phyloP scores from a whole-genome alignment of 1,139 yeast species.

The Protomyces inouyei region DNA sequence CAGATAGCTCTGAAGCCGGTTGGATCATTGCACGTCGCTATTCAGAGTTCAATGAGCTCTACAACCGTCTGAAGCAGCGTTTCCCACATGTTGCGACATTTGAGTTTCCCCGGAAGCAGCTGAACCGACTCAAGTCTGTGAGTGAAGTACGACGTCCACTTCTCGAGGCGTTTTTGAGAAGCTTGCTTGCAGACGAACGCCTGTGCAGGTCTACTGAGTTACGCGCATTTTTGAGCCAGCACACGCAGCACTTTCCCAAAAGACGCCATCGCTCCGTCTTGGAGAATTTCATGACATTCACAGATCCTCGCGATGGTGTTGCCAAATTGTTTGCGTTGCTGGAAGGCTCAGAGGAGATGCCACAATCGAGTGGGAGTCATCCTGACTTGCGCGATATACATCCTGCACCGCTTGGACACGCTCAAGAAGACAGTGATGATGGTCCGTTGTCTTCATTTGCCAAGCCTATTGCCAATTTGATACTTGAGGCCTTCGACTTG shows the following conservation, averaged over 20 bases:
- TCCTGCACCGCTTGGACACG: neutral
- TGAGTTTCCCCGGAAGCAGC: slow-evolving; percentile 57
- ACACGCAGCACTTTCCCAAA: slow-evolving; percentile 50
- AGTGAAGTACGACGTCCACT: slow-evolving; percentile 59
- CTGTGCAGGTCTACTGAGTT: slow-evolving; percentile 72
- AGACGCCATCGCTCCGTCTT: slow-evolving; percentile 60
- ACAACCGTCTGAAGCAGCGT: slow-evolving; percentile 55
- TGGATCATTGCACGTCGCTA: slow-evolving; percentile 89
- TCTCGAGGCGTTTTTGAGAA: slow-evolving; percentile 59
- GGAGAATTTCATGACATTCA: slow-evolving; percentile 44
- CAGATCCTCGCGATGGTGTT: slow-evolving; percentile 51
- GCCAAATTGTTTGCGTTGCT: slow-evolving; percentile 53
- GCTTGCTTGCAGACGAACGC: slow-evolving; percentile 55
- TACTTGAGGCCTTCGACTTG: slow-evolving; percentile 65
- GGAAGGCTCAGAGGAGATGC: slow-evolving; percentile 33
- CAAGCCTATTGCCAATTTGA: slow-evolving; percentile 74
- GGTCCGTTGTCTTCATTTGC: slow-evolving; percentile 50
- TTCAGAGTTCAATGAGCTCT: slow-evolving; percentile 71
- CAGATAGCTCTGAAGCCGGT: slow-evolving; percentile 51
- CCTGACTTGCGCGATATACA: slow-evolving; percentile 36
- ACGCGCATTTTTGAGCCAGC: slow-evolving; percentile 54
- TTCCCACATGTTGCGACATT: slow-evolving; percentile 52
- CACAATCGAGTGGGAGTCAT: slow-evolving; percentile 37
- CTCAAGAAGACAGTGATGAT: slow-evolving; percentile 25
- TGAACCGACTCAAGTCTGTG: slow-evolving; percentile 45